These are phyloP conservation scores for Agrocybe chaxingu DNA, from an alignment of 768 basidiomycete genomes.

Conservation along the genomic window DNA sequence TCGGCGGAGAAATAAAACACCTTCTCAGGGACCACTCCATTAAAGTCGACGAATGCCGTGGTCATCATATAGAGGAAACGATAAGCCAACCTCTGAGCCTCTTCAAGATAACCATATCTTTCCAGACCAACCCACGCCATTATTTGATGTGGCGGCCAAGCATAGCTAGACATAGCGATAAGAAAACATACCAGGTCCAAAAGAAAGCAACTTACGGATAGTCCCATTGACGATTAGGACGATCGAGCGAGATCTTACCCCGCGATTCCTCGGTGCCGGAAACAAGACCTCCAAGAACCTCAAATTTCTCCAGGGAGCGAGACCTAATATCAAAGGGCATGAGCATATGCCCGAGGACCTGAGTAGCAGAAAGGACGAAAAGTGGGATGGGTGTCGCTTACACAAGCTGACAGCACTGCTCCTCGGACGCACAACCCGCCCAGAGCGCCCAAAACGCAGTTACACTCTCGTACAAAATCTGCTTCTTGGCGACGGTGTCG, in stretches of 20 bases:
- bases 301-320: conserved; percentile 89
- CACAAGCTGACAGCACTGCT: conserved; percentile 93
- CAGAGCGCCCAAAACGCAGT: conserved; percentile 95
- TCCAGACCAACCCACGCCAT: conserved; percentile 98
- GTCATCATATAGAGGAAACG: conserved; percentile 99
- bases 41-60: conserved; percentile 92
- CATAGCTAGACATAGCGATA: conserved; percentile 44
- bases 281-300: conserved; percentile 92
- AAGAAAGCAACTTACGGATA: conserved; percentile 67
- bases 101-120: conserved; percentile 92
- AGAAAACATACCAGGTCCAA: conserved; percentile 12
- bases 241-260: conserved; percentile 91
- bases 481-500: conserved; percentile 87
- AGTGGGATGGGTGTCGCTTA: conserved; percentile 33
- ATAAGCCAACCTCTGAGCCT: conserved; percentile 91
- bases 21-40: conserved; percentile 98
- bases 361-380: conserved; percentile 16
- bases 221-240: conserved; percentile 99
- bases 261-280: conserved; percentile 96
- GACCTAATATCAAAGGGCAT: conserved; percentile 44
- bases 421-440: conserved; percentile 96
- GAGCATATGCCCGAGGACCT: conserved; percentile 10
- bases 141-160: conserved; percentile 97
- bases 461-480: conserved; percentile 95
- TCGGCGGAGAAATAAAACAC: conserved; percentile 27